These are phyloP conservation scores for Persicaria tinctoria DNA, from an alignment of 148 eudicot genomes.

Conservation along the genomic window DNA sequence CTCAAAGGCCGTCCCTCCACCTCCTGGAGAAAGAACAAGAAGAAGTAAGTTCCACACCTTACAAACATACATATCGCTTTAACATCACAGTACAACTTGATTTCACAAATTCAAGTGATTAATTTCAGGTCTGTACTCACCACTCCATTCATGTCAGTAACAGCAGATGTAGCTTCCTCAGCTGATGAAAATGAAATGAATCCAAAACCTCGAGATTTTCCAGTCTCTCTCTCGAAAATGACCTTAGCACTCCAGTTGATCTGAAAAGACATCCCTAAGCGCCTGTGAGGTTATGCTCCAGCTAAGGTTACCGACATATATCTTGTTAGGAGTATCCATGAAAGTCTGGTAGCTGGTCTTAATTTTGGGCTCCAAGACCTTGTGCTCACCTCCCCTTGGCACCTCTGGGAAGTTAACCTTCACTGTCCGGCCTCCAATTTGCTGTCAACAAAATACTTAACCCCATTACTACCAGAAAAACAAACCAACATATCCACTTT, in stretches of 20 bases:
- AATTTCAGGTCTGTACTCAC: slow-evolving; percentile 27
- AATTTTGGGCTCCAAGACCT: slow-evolving; percentile 55
- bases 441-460: slow-evolving; percentile 27
- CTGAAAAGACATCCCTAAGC: slow-evolving; percentile 55
- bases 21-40: slow-evolving; percentile 29
- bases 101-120: neutral
- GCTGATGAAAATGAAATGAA: slow-evolving; percentile 66
- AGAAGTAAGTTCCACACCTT: no score
- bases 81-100: no score
- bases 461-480: no score
- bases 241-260: slow-evolving; percentile 71
- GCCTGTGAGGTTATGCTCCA: slow-evolving; percentile 66
- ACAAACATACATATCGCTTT: no score
- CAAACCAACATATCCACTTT: no score
- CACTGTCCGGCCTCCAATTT: slow-evolving; percentile 74
- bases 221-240: slow-evolving; percentile 62
- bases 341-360: slow-evolving; percentile 42
- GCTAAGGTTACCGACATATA: slow-evolving; percentile 79
- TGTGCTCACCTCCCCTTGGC: slow-evolving; percentile 81
- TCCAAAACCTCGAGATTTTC: slow-evolving; percentile 87
- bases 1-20: slow-evolving; percentile 71
- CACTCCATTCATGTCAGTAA: slow-evolving; percentile 61
- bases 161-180: slow-evolving; percentile 59
- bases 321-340: slow-evolving; percentile 75
- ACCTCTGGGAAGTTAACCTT: slow-evolving; percentile 96